Conservation (phyloP, 2,329 filamentous ascomycete genomes). For the Cyphellophora attinorum region DNA sequence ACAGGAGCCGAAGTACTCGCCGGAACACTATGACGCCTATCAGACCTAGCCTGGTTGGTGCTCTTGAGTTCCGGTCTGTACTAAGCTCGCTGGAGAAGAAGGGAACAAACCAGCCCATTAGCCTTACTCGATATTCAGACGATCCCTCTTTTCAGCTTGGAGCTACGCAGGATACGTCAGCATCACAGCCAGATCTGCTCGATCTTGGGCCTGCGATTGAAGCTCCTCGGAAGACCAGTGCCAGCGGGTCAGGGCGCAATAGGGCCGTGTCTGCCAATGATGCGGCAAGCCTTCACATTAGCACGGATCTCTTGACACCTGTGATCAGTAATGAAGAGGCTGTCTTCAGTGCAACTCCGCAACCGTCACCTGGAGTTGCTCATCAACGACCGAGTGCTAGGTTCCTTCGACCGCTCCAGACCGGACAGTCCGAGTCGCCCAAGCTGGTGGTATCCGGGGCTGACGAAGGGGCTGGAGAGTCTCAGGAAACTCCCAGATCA, state of each 20-base stretch:
- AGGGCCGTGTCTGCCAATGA: slow-evolving; percentile 54
- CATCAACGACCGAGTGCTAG: slow-evolving; percentile 7
- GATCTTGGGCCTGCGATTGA: slow-evolving; percentile 6
- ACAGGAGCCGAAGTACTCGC: slow-evolving; percentile 55
- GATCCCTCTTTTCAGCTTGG: slow-evolving; percentile 32
- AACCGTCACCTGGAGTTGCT: not conserved
- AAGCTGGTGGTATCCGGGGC: slow-evolving; percentile 5
- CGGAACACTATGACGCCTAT: slow-evolving; percentile 74
- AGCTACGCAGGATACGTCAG: slow-evolving; percentile 9
- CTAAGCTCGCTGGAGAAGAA: slow-evolving; percentile 78
- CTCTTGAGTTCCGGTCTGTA: slow-evolving; percentile 85
- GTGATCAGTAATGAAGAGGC: slow-evolving; percentile 4
- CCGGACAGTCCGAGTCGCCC: slow-evolving; percentile 7
- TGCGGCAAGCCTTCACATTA: slow-evolving; percentile 36
- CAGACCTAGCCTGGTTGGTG: slow-evolving; percentile 83
- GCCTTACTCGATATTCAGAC: slow-evolving; percentile 60
- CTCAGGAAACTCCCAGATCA: not conserved
- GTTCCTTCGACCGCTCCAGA: slow-evolving; percentile 8
- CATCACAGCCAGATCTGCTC: slow-evolving; percentile 18
- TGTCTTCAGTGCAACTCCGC: slow-evolving; percentile 7
- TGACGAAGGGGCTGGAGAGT: not conserved
- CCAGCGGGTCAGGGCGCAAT: slow-evolving; percentile 21
- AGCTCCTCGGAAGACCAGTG: not conserved
- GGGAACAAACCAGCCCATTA: slow-evolving; percentile 63
- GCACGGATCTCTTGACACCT: slow-evolving; percentile 26